Conservation (phyloP, 768 basidiomycete genomes). For the Kwoniella bestiolae region DNA sequence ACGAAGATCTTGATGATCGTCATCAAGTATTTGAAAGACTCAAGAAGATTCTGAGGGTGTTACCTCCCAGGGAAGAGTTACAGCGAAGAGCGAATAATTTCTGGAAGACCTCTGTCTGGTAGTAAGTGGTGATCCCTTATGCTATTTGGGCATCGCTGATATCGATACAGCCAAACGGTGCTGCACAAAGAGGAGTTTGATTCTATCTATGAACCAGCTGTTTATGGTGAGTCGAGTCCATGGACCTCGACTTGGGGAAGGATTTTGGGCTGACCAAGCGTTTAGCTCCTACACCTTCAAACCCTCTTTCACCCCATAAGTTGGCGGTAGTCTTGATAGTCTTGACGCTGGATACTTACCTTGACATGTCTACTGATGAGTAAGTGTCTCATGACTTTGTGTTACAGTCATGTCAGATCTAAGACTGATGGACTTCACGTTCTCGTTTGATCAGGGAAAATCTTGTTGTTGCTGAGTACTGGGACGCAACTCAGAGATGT, state of each 20-base stretch:
- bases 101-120: constrained; percentile 42
- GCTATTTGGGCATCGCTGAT: background rate
- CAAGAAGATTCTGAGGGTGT: constrained; percentile 31
- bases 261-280: background rate
- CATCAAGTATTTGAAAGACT: constrained; percentile 40
- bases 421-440: background rate
- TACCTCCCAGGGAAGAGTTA: constrained; percentile 44
- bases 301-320: constrained; percentile 51
- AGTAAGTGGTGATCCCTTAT: constrained; percentile 17
- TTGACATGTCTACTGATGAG: constrained; percentile 39
- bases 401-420: background rate
- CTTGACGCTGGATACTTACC: constrained; percentile 42
- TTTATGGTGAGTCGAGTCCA: constrained; percentile 26
- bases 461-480: constrained; percentile 39
- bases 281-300: constrained; percentile 41
- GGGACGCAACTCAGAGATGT: constrained; percentile 46
- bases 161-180: constrained; percentile 30
- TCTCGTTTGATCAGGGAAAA: constrained; percentile 17
- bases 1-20: constrained; percentile 31
- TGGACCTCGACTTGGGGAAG: background rate
- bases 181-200: constrained; percentile 45
- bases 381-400: constrained; percentile 6
- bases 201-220: constrained; percentile 44
- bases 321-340: constrained; percentile 50
- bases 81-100: constrained; percentile 30